A percentile compares a stretch with the other conserved stretches of the same genome.
Conservation (phyloP, 495 filamentous ascomycete genomes). For the Aspergillus bertholletiae region DNA sequence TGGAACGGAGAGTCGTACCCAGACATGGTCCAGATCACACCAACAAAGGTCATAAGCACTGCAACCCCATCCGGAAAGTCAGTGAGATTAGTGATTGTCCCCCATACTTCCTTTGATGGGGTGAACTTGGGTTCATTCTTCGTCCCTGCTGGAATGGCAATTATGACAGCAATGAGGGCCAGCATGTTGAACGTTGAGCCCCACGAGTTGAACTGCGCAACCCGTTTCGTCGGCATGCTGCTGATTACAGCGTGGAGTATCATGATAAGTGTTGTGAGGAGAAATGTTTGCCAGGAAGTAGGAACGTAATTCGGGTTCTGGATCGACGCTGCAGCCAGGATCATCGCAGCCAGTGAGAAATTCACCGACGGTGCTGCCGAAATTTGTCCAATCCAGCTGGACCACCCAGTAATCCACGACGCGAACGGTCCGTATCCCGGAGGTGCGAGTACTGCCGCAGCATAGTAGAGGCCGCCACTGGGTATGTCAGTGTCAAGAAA, state of each 20-base stretch:
- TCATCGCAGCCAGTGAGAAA: constrained; percentile 65
- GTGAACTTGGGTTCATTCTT: constrained; percentile 61
- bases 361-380: constrained; percentile 66
- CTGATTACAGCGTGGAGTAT: constrained; percentile 67
- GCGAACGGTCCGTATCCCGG: constrained; percentile 72
- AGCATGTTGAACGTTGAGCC: constrained; percentile 75
- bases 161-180: constrained; percentile 62
- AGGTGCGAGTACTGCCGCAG: constrained; percentile 73
- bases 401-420: constrained; percentile 74
- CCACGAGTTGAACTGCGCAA: constrained; percentile 71
- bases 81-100: constrained; percentile 64
- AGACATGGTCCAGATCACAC: constrained; percentile 61
- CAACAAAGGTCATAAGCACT: constrained; percentile 73
- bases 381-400: constrained; percentile 70
- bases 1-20: constrained; percentile 77
- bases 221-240: constrained; percentile 71
- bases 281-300: constrained; percentile 64
- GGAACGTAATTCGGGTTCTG: constrained; percentile 62
- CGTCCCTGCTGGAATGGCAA: constrained; percentile 64
- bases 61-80: constrained; percentile 69
- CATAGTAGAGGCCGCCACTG: constrained; percentile 76
- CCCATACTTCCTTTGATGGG: constrained; percentile 62
- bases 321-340: constrained; percentile 68
- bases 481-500: constrained; percentile 13
- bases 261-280: constrained; percentile 68